Base-by-base conservation (phyloP, 495 filamentous ascomycete genomes). In the Talaromyces wortmannii region DNA sequence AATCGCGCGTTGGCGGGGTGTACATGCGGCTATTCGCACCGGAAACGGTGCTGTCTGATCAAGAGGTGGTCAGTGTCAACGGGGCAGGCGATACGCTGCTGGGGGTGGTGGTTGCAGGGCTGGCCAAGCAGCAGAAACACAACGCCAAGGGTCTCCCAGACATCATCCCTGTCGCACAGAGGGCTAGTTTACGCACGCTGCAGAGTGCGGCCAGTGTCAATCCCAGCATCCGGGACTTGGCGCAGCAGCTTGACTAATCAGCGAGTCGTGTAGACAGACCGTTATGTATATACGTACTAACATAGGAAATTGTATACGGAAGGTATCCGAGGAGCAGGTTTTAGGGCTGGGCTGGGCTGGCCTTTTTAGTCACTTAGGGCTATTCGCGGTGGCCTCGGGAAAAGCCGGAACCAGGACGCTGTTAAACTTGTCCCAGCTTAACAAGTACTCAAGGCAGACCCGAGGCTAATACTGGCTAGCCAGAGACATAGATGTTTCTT, bases 51-150 rank as follows among this genome's bases (percentile, higher is more conserved):
- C 72, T 96, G 1, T 50, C 58, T 10, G 59, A 70, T 0, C 67
- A 78, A 13, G 81, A 90, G 31, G 75, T 95, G 5, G 84, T 92
- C 11, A 92, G 88, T 58, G 94, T 97, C 11, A 98, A 97, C 65
- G 94, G 92, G 0, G 91, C 90, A 0, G 94, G 94, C 5, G 94
- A 98, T 71, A 97, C 94, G 0, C 89, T 97, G 59, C 72, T 94
- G 2, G 94, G 92, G 4, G 86, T 89, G 13, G 43, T 95, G 32
- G 71, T 95, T 18, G 85, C 90, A 1, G 87, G 88, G 17, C 62
- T 88, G 59, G 73, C 75, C 5, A 69, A 56, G 48, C 55, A 69
- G 48, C 58, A 57, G 4, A 63, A 53, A 53, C 47, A 58, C 8
- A 29, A 17, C 33, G 33, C 16, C 18, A 51, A 33, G 10, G 57